Base-by-base conservation (phyloP, 495 filamentous ascomycete species). In the Antarctomyces pellizariae region DNA sequence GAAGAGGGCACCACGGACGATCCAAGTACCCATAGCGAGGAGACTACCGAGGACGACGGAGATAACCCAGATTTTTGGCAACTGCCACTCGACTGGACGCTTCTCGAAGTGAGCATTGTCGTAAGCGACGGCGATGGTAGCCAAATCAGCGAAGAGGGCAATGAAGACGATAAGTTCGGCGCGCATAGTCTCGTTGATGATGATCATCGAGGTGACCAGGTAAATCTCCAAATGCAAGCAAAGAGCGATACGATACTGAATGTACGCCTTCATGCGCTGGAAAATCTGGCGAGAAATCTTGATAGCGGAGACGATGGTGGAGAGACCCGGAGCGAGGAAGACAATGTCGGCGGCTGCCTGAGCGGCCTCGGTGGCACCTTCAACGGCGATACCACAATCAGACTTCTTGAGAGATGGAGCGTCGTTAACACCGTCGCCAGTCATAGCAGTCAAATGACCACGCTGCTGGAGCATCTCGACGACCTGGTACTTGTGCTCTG, bases 201-300 rank as follows among this genome's bases (percentile, higher is more conserved):
- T 73, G 53, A 75, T 61, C 65, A 75, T 75, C 25, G 68, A 71
- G 34, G 69, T 71, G 36, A 74, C 68, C n/a, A 76, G 54, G 57
- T 75, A 76, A 43, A 76, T 64, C 53, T 76, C 71, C 41, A 76
- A 52, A 50, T 76, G 71, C 26, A 76, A 54, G 50, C 71, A 76
- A 32, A 76, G 64, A 31, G 71, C 71, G 42, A 76, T 76, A 64
- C 71, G 71, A 55, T 76, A 76, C 48, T 76, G 70, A 35, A 76
- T 74, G 44, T 76, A 76, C 18, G 70, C 62, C 62, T 76, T 76
- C 71, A 76, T 76, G 41, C 71, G 71, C 56, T 76, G 71, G 67
- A 76, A 76, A 43, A 76, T 76, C 50, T 76, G 64, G 42, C 71
- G 68, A 36, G 71, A 66, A 38, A 71, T 69, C 59, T 76, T 76